Evolutionary conservation across 2,329 filamentous ascomycete species (phyloP), one percentile per base, ranked within the genome.

Genomic region (Blumeria graminis): DNA sequence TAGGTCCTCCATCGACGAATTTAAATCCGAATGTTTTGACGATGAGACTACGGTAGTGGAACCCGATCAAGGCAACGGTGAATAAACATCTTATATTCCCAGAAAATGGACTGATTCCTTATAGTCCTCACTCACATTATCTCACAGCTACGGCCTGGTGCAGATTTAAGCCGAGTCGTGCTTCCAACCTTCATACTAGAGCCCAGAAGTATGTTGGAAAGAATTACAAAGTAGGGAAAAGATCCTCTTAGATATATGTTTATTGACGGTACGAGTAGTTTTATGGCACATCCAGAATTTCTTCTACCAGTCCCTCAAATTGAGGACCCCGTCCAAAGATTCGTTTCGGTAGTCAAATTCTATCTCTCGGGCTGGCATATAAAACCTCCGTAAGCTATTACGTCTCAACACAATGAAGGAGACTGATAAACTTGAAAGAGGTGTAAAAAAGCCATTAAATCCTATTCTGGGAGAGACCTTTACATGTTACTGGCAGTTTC

Each of bases 301-400:
- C 81, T 98, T 35, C 79, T 98, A 4, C 82, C 84, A 36, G 92
- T 96, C 69, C 78, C 90, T 48, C 73, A 79, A 51, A 85, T 95
- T 63, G 85, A 96, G 55, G 90, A 98, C 65, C 90, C 92, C 0
- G 73, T 87, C 57, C 74, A 90, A 65, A 80, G 92, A 68, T 98
- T 98, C 66, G 81, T 96, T 34, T 86, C 88, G 13, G 92, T 98
- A 54, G 86, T 95, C 67, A 95, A 93, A 70, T 98, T 98, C 69
- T 98, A 98, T 69, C 74, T 98, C 48, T 94, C 88, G 69, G 92
- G 92, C 65, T 98, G 92, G 92, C 92, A 98, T 69, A 95, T 98
- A 68, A 92, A 90, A 70, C 92, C 92, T 66, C 85, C 88, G 87
- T 94, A 77, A 66, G 85, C 75, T 38, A 16, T 41, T 11, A 43